Conservation (phyloP, 2,329 filamentous ascomycete species). For the Xylariaceae sp. region DNA sequence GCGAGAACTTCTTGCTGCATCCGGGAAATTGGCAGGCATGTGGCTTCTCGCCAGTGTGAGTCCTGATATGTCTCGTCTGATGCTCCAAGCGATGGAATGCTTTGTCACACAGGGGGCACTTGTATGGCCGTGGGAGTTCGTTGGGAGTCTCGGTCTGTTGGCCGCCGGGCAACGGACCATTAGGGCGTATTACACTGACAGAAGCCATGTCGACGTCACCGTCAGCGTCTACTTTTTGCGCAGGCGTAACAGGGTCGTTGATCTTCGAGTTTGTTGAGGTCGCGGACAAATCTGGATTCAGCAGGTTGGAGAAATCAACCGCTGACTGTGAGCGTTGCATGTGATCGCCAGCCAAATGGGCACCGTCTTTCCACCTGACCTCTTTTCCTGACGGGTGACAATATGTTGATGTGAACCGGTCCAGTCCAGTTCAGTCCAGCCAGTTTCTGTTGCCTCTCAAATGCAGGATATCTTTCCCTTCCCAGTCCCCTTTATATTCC, state of each 20-base stretch:
- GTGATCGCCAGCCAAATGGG: conserved; percentile 47
- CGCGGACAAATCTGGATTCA: conserved; percentile 55
- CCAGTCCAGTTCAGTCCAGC: too few species aligned
- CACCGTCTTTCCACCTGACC: conserved; percentile 8
- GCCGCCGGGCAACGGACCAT: conserved; percentile 58
- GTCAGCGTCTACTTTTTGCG: conserved; percentile 21
- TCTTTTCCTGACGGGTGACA: background rate
- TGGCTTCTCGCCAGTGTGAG: conserved; percentile 96
- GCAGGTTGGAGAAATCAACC: conserved; percentile 71
- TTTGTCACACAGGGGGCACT: conserved; percentile 97
- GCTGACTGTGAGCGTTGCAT: conserved; percentile 73
- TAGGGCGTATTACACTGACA: conserved; percentile 55
- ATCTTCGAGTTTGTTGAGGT: conserved; percentile 26
- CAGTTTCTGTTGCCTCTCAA: too few species aligned
- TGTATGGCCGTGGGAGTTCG: conserved; percentile 93
- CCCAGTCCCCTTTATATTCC: too few species aligned
- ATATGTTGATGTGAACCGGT: background rate
- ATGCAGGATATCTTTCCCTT: too few species aligned
- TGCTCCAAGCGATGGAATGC: conserved; percentile 98
- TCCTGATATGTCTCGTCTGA: conserved; percentile 86
- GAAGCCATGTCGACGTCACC: conserved; percentile 48
- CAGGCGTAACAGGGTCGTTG: conserved; percentile 17
- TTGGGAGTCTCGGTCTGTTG: conserved; percentile 54
- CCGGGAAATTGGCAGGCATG: conserved; percentile 93
- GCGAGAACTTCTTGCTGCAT: conserved; percentile 95